phyloP scores from a whole-genome alignment of 2,329 filamentous ascomycete genomes.

The Raffaelea ambrosiae region DNA sequence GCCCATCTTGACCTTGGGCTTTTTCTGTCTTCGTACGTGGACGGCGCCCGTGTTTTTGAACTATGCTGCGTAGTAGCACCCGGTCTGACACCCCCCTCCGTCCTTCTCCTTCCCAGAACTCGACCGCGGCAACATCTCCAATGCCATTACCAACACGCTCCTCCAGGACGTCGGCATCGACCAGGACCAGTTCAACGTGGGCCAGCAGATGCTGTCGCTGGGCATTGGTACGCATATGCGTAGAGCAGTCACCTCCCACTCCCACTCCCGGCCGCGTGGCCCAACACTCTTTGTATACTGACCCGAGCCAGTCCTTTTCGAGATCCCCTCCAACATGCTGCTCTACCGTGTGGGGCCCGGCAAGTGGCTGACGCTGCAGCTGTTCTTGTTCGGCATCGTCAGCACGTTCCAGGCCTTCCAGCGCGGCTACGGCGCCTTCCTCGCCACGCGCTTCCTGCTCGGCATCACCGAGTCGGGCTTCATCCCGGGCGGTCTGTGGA shows the following conservation, averaged over 20 bases:
- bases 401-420: slow-evolving; percentile 47
- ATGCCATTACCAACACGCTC: slow-evolving; percentile 17
- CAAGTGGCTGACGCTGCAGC: slow-evolving; percentile 44
- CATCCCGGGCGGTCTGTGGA: slow-evolving; percentile 43
- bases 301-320: slow-evolving; percentile 26
- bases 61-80: slow-evolving; percentile 10
- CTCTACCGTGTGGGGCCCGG: slow-evolving; percentile 38
- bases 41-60: background rate
- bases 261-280: no score
- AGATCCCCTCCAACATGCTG: slow-evolving; percentile 39
- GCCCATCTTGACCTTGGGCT: slow-evolving; percentile 31
- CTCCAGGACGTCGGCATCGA: slow-evolving; percentile 23
- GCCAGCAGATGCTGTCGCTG: slow-evolving; percentile 28
- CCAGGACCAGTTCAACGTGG: slow-evolving; percentile 36
- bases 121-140: slow-evolving; percentile 4
- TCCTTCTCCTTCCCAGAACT: background rate
- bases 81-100: no score
- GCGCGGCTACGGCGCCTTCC: slow-evolving; percentile 34
- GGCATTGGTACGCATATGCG: slow-evolving; percentile 7
- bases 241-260: no score
- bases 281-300: no score
- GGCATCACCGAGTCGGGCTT: slow-evolving; percentile 44
- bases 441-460: slow-evolving; percentile 38
- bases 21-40: slow-evolving; percentile 20
- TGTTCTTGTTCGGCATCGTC: slow-evolving; percentile 45